Percentiles rank a stretch among this genome's conserved stretches.
These are phyloP conservation scores for Candida rishiriensis DNA, from an alignment of 805 yeast genomes.

Conservation along the genomic window DNA sequence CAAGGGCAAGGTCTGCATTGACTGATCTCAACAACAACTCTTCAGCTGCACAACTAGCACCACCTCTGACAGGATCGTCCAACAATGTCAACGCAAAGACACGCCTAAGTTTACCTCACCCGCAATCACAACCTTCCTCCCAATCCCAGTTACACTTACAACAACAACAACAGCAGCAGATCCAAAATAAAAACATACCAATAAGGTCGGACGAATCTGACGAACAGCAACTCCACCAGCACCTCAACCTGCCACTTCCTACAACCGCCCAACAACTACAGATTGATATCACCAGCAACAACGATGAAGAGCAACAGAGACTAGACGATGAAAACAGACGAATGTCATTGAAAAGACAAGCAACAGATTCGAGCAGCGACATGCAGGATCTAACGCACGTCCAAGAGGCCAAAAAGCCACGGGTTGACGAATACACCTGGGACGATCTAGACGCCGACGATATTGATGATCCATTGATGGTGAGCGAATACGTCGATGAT, in stretches of 20 bases:
- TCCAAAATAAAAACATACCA: not conserved
- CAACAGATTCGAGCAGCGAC: conserved; percentile 51
- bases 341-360: conserved; percentile 44
- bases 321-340: conserved; percentile 26
- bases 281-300: not conserved
- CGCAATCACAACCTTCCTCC: conserved; percentile 6
- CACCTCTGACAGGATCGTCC: conserved; percentile 1
- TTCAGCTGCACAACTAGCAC: conserved; percentile 4
- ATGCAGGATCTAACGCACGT: conserved; percentile 20
- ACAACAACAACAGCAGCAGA: conserved; percentile 1
- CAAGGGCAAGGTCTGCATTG: conserved; percentile 25
- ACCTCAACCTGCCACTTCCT: too few relatives aligned
- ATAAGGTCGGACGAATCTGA: conserved; percentile 22
- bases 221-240: not conserved
- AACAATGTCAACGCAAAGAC: conserved; percentile 6
- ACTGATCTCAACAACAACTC: conserved; percentile 23
- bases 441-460: conserved; percentile 73
- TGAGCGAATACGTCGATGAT: conserved; percentile 84
- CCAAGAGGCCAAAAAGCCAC: conserved; percentile 28
- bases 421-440: conserved; percentile 47
- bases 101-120: conserved; percentile 14
- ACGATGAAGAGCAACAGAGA: conserved; percentile 11
- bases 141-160: conserved; percentile 1
- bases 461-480: conserved; percentile 77
- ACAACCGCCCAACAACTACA: not conserved